Evolutionary conservation across 176 grass and related monocot species (phyloP).

Genomic region (Oryza officinalis): DNA sequence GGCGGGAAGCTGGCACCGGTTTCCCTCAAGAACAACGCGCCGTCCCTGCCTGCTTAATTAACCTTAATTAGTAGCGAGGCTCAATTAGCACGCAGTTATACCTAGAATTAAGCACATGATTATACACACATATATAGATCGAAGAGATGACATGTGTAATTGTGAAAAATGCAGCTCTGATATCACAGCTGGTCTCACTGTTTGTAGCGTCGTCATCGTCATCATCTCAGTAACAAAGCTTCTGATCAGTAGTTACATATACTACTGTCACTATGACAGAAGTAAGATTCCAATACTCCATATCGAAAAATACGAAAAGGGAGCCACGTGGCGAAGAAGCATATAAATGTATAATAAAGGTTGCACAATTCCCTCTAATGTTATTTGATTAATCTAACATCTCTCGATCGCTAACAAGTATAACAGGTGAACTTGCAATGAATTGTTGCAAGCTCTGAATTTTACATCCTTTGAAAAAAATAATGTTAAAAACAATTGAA

Average conservation of each 20-base stretch:
- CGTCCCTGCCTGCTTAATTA: background rate
- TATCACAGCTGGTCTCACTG: background rate
- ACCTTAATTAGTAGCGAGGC: background rate
- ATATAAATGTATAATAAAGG: background rate
- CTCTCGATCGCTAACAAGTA: background rate
- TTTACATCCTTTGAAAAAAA: background rate
- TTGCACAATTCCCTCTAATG: background rate
- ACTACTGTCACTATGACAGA: background rate
- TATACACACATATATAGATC: background rate
- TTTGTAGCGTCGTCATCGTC: background rate
- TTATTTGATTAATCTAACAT: background rate
- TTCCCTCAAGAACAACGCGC: conserved; percentile 42
- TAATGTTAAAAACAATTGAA: too few species aligned
- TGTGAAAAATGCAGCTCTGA: background rate
- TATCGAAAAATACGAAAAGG: background rate
- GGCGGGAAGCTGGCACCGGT: conserved; percentile 54
- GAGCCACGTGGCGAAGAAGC: background rate
- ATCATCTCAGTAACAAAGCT: background rate
- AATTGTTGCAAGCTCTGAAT: background rate
- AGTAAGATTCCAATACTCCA: background rate
- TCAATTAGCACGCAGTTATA: background rate
- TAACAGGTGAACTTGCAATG: background rate
- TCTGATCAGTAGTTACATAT: background rate
- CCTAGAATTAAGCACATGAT: background rate
- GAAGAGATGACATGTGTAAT: background rate